Base-by-base conservation (phyloP, 306 rosid species). In the Cucumis sativus region DNA sequence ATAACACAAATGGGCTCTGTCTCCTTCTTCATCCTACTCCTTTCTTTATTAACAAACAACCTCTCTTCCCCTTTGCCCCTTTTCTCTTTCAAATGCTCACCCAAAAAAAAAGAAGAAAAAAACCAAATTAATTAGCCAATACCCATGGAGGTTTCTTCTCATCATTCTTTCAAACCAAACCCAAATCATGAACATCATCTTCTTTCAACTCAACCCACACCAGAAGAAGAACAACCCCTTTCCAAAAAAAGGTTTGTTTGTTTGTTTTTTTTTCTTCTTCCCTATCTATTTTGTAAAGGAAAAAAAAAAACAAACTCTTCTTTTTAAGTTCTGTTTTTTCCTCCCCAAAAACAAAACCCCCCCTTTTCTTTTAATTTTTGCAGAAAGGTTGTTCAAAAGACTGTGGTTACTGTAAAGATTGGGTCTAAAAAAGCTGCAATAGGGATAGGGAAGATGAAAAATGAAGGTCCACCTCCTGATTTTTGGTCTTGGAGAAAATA, bases 401-500 rank as follows among this genome's bases (percentile, higher is more conserved):
- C 85, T 39, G 96, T 90, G 62, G 96, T 93, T 9, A 75, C 55
- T 17, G 97, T 93, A 82, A 90, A 78, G 78, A 83, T 91, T 35
- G 96, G 92, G 84, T 84, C 84, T 56, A 83, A 82, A 78, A 88
- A 88, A 85, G 91, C 82, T 35, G 45, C 45, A 63, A 16, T 35
- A 56, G 89, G 97, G 65, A 87, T 35, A 45, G 89, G 97, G 73
- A 93, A 89, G 80, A 59, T 87, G 69, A 91, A 91, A 90, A 93
- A 90, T 74, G 98, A 93, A 90, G 97, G 97, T 10, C 84, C 88
- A 40, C 96, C 97, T 82, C 88, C 92, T 35, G 98, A 93, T 85
- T 84, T 83, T 49, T 91, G 98, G 98, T 93, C 98, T 74, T 93
- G 98, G 98, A 93, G 98, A 81, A 93, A 91, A 85, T 93, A 93